Conservation (phyloP, 2,329 filamentous ascomycete genomes). For the Periconia sp. region DNA sequence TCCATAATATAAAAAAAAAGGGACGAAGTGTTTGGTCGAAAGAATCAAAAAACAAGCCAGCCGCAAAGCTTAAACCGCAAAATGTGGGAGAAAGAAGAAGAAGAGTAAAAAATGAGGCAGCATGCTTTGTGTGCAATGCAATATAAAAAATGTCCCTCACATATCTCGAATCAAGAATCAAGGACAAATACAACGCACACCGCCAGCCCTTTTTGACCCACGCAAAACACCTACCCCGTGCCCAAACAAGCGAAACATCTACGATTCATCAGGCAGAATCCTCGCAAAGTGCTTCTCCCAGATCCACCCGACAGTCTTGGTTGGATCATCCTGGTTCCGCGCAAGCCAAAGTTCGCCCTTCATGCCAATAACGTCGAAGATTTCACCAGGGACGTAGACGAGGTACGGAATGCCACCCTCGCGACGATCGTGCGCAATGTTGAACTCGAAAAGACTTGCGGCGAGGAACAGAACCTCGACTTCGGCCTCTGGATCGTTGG, state of each 20-base stretch:
- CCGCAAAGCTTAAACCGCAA: too few species aligned
- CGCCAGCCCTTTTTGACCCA: not conserved
- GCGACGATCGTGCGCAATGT: constrained; percentile 86
- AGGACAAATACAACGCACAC: not conserved
- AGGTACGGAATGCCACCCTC: constrained; percentile 96
- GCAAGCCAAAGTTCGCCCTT: constrained; percentile 98
- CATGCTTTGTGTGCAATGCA: too few species aligned
- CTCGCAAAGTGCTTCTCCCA: constrained; percentile 93
- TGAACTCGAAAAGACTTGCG: constrained; percentile 94
- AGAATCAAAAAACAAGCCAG: too few species aligned
- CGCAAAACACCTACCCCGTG: too few species aligned
- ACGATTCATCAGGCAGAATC: constrained; percentile 41
- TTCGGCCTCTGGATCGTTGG: constrained; percentile 55
- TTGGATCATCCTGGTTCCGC: constrained; percentile 90
- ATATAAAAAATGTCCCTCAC: too few species aligned
- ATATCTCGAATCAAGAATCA: not conserved
- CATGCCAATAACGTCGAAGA: constrained; percentile 76
- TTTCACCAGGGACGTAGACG: constrained; percentile 89
- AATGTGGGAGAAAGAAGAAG: too few species aligned
- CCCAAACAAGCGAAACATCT: not conserved
- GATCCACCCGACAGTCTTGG: constrained; percentile 86
- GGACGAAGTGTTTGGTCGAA: too few species aligned
- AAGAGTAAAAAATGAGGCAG: too few species aligned
- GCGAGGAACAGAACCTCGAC: constrained; percentile 85
- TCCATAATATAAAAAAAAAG: too few species aligned